Conservation (phyloP, 805 yeast genomes). For the Brettanomyces sp. region DNA sequence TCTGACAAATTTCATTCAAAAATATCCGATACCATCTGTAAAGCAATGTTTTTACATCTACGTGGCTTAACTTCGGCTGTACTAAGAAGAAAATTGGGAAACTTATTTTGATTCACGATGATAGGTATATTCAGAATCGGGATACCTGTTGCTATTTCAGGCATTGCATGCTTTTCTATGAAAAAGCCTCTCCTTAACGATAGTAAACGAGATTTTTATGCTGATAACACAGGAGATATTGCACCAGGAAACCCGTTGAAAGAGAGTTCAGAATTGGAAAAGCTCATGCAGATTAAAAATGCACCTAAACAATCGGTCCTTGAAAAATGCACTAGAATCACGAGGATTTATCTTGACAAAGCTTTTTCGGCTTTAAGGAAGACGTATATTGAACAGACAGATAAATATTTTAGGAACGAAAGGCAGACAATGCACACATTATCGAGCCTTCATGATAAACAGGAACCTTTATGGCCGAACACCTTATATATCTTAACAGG, state of each 20-base stretch:
- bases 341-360: background rate
- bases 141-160: conserved; percentile 3
- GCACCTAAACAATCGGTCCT: conserved; percentile 33
- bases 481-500: conserved; percentile 61
- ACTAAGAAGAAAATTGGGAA: too few relatives aligned
- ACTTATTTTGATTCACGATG: background rate
- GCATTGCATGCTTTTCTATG: background rate
- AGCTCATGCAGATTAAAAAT: conserved; percentile 5
- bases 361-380: conserved; percentile 20
- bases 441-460: conserved; percentile 50
- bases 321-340: conserved; percentile 11
- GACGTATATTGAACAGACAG: conserved; percentile 37
- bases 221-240: conserved; percentile 8
- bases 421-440: conserved; percentile 53
- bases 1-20: too few relatives aligned
- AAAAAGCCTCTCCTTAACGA: conserved; percentile 11
- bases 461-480: conserved; percentile 68
- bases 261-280: conserved; percentile 13
- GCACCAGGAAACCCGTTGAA: conserved; percentile 16
- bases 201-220: conserved; percentile 21
- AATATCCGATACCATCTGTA: too few relatives aligned
- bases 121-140: conserved; percentile 2
- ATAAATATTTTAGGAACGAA: conserved; percentile 49
- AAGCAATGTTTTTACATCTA: too few relatives aligned
- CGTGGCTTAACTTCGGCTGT: too few relatives aligned